Evolutionary conservation across 345 rosid species (phyloP).

Genomic region (Arabis hirsuta): DNA sequence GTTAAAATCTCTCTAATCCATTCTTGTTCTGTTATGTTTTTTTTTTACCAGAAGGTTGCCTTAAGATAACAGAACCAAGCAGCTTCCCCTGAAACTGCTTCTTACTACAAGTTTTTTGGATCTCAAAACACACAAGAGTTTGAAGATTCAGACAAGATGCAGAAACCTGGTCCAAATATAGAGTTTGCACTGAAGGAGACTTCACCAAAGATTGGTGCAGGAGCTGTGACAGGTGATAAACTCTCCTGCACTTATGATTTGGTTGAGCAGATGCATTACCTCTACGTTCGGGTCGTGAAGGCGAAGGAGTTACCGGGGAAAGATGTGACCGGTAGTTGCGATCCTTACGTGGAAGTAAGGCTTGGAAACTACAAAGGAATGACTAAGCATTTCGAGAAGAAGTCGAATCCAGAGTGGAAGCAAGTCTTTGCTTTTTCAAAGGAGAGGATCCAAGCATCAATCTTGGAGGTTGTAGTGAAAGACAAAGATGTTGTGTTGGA

Average conservation of each 20-base stretch:
- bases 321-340: slow-evolving; percentile 84
- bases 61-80: slow-evolving; percentile 24
- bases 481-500: slow-evolving; percentile 82
- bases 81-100: slow-evolving; percentile 25
- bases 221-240: slow-evolving; percentile 65
- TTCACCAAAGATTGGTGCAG: slow-evolving; percentile 93
- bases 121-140: slow-evolving; percentile 17
- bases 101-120: slow-evolving; percentile 26
- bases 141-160: slow-evolving; percentile 57
- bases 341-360: slow-evolving; percentile 90
- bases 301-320: slow-evolving; percentile 86
- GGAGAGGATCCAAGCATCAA: slow-evolving; percentile 84
- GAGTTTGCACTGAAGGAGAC: slow-evolving; percentile 94
- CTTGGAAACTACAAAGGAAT: slow-evolving; percentile 91
- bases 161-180: slow-evolving; percentile 68
- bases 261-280: slow-evolving; percentile 98
- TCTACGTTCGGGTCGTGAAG: slow-evolving; percentile 85
- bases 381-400: slow-evolving; percentile 94
- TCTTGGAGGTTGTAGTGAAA: slow-evolving; percentile 77
- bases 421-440: slow-evolving; percentile 98
- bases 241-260: slow-evolving; percentile 92
- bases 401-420: slow-evolving; percentile 89
- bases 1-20: slow-evolving; percentile 34
- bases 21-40: slow-evolving; percentile 4
- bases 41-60: slow-evolving; percentile 12